Evolutionary conservation across 805 yeast genomes (phyloP), one percentile per base, ranked within the genome.

Genomic region (Suhomyces prunicola): DNA sequence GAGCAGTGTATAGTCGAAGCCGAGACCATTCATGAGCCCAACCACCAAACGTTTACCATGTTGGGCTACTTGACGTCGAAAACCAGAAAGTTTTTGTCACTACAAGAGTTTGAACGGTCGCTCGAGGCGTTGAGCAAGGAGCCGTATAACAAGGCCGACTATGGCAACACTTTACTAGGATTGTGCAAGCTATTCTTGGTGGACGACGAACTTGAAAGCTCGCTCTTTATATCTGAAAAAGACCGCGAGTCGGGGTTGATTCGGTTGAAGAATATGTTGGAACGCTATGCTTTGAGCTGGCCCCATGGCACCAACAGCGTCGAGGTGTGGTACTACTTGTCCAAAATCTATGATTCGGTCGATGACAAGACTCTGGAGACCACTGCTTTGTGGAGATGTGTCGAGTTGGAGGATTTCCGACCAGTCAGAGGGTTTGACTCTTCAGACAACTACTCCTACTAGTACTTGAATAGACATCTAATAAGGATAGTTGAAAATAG

Each of bases 1-100:
- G 84, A 84, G 60, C 84, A 80, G 53, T 86, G 96, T 46, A 77
- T 90, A 4, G 76, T 79, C 6, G 97, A 90, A 66, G 90, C 96
- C 1, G 86, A 81, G 53, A 67, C 74, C 1, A 73, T 78, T 2
- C 70, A 62, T 49, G 72, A 73, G 33, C 77, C 81, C 10, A 80
- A 77, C 36, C 69, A 74, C 27, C 76, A 73, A 49, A 81, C 87
- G 0, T 79, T 72, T 50, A 76, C 83, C 6, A 72, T 77, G 54
- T 67, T 79, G 46, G 87, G 86, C 1, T 67, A 74, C 44, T 65
- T 81, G 52, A 70, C 79, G 3, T 65, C 78, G 15, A 73, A 72
- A 19, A 60, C 75, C 23, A 64, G 78, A 24, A 78, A 77, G 49
- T 63, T 77, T 35, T 59, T 73, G 70, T 81, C 94, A 3, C 66